Percentiles rank a stretch among this genome's conserved stretches.
These are phyloP conservation scores for Polyporus tsugae DNA, from an alignment of 1,284 basidiomycete species.

Conservation along the genomic window DNA sequence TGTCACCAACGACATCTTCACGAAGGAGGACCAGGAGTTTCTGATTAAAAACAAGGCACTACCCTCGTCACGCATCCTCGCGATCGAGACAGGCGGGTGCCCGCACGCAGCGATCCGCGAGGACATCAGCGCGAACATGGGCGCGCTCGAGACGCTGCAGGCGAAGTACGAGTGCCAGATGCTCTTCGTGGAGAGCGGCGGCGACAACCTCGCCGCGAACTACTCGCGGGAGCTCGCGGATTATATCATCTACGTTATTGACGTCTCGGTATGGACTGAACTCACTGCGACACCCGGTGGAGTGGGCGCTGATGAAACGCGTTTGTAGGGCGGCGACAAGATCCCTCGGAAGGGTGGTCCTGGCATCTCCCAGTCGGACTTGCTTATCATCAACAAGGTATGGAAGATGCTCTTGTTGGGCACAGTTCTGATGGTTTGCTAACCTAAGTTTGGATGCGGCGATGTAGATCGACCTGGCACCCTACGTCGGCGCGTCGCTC, in stretches of 20 bases:
- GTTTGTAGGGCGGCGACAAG: constrained; percentile 88
- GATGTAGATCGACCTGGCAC: constrained; percentile 89
- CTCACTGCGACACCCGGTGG: background rate
- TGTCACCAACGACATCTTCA: constrained; percentile 98
- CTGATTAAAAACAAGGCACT: constrained; percentile 93
- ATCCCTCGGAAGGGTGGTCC: constrained; percentile 98
- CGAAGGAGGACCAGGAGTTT: constrained; percentile 97
- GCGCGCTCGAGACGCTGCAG: constrained; percentile 94
- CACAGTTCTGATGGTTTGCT: too few relatives aligned
- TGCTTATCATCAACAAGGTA: constrained; percentile 96
- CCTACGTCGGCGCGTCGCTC: constrained; percentile 92
- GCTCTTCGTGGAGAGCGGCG: constrained; percentile 94
- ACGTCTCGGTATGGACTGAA: constrained; percentile 66
- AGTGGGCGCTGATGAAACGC: background rate
- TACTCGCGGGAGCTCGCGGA: constrained; percentile 97
- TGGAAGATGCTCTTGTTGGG: constrained; percentile 21
- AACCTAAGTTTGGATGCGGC: too few relatives aligned
- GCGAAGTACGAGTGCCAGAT: constrained; percentile 87
- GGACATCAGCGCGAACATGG: constrained; percentile 97
- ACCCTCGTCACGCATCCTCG: constrained; percentile 86
- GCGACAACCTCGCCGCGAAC: constrained; percentile 96
- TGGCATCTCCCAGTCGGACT: constrained; percentile 94
- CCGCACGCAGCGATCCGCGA: constrained; percentile 97
- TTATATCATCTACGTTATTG: constrained; percentile 96
- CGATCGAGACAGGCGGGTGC: constrained; percentile 97